These are phyloP conservation scores for Peronospora belbahrii DNA, from an alignment of 352 stramenopile genomes.

Conservation along the genomic window DNA sequence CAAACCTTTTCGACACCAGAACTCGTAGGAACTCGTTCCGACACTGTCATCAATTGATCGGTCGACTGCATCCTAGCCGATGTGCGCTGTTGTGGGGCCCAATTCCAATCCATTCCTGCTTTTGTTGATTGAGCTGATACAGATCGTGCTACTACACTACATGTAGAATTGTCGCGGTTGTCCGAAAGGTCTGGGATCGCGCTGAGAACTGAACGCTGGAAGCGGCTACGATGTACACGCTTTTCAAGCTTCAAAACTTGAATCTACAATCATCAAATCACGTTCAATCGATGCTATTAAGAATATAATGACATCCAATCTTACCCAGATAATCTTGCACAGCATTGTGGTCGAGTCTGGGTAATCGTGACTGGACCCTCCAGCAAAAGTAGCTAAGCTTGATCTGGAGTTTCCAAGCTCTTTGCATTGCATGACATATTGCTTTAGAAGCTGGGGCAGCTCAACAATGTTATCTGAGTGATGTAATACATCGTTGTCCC, in stretches of 20 bases:
- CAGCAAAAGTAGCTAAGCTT: constrained; percentile 22
- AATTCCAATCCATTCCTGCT: constrained; percentile 20
- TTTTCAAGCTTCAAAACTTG: constrained; percentile 51
- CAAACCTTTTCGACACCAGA: constrained; percentile 18
- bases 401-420: constrained; percentile 13
- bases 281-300: neutral
- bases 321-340: constrained; percentile 46
- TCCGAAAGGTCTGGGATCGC: constrained; percentile 12
- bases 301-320: neutral
- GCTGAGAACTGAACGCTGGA: constrained; percentile 18
- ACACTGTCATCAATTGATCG: neutral
- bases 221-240: constrained; percentile 48
- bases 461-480: constrained; percentile 19
- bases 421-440: constrained; percentile 13
- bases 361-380: constrained; percentile 1
- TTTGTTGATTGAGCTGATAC: neutral
- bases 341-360: constrained; percentile 25
- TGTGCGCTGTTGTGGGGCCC: constrained; percentile 6
- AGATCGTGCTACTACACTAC: neutral
- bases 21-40: neutral
- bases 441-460: constrained; percentile 30
- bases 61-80: neutral
- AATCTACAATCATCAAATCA: constrained; percentile 13
- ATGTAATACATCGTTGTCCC: constrained; percentile 10
- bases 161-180: constrained; percentile 2